Base-by-base conservation (phyloP, 2,329 filamentous ascomycete species). In the Chalaropsis ovoidea region DNA sequence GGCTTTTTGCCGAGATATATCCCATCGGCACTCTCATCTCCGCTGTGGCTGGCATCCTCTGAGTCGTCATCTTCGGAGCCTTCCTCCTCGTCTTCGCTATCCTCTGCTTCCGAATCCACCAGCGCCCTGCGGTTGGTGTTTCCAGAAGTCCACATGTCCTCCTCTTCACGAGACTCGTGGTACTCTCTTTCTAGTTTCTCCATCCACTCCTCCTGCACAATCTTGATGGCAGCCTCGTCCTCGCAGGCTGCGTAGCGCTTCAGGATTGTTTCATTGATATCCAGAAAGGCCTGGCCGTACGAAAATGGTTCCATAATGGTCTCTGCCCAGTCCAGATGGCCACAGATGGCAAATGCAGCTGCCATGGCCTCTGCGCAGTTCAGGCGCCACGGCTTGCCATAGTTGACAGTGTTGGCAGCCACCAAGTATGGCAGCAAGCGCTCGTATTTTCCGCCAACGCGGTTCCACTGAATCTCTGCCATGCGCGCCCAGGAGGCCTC, bases 401-500 rank as follows among this genome's bases (percentile, higher is more conserved):
- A 99, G 77, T 99, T 99, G 72, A 96, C 94, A 0, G 89, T 88
- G 74, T 99, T 99, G 61, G 94, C 94, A 5, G 94, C 94, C 62
- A 99, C 92, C 7, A 99, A 85, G 75, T 99, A 99, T 0, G 94
- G 94, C 66, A 99, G 78, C 69, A 96, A 76, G 64, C 94, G 81
- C 78, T 96, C 91, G 75, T 92, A 95, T 75, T 92, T 94, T 27
- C 94, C 94, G 35, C 94, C 94, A 67, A 99, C 95, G 70, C 88
- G 88, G 67, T 80, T 81, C 85, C 93, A 99, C 63, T 93, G 92
- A 4, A 99, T 86, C 75, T 99, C 94, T 61, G 88, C 82, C 7
- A 95, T 90, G 67, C 94, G 82, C 2, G 95, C 95, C 94, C 94
- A 99, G 27, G 90, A 95, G 73, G 92, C 96, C 77, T 99, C 94